Evolutionary conservation across 2,329 filamentous ascomycete species (phyloP), one percentile per base, ranked within the genome.

Genomic region (Podosphaera fusca): DNA sequence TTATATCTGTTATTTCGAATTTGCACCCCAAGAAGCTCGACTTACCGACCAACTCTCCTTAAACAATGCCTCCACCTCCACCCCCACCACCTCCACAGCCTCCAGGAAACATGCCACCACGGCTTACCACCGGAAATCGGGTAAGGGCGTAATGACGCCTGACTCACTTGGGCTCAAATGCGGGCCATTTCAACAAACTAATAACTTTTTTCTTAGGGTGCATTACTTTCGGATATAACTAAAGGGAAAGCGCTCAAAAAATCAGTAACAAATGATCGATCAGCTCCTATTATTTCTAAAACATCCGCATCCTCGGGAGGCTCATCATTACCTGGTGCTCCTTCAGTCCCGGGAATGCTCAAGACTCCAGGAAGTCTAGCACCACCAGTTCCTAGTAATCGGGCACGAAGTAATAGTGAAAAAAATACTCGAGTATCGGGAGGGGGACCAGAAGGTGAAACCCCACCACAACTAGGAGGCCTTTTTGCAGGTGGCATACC

Each of bases 401-500:
- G 88, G 69, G 78, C 79, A 58, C 79, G 88, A 67, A 94, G 87
- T 69, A 89, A 92, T 68, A 95, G 89, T 68, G 87, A 94, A 64
- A 77, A 79, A 56, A 75, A 75, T 29, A 74, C 75, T 51, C 70
- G 72, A 60, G 71, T 74, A 59, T 66, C 67, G 45, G 67, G 64
- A 47, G 66, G 69, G 2, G 67, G 67, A 10, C 63, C 70, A 21
- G 70, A 70, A 1, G 70, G 75, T 62, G 78, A 82, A 30, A 70
- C 79, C 29, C 79, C 86, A 53, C 87, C 88, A 9, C 90, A 95
- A 67, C 70, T 96, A 9, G 90, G 75, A 35, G 92, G 92, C 1
- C 70, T 98, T 33, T 95, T 98, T 67, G 87, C 86, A 0, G 89
- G 87, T 40, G 92, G 90, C 42, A 96, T 96, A 79, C 92, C 92